These are phyloP conservation scores for Ceratopteris richardii DNA, from an alignment of 75 land plant genomes.

Conservation along the genomic window DNA sequence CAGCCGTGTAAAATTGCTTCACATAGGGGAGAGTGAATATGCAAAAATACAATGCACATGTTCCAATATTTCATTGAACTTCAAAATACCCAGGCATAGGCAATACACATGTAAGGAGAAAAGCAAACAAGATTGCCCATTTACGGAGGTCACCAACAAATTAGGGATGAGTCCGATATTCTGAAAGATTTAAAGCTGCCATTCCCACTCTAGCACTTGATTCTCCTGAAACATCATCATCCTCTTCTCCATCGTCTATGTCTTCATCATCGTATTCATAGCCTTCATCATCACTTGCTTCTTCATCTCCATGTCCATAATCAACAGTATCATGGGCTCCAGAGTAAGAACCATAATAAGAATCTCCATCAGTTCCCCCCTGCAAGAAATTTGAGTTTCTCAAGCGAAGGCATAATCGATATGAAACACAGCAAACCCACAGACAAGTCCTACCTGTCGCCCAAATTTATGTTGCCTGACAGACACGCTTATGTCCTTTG, in stretches of 20 bases:
- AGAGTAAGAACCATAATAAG: slow-evolving; percentile 11
- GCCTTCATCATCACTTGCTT: slow-evolving; percentile 26
- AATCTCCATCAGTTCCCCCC: slow-evolving; percentile 5
- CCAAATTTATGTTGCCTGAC: slow-evolving; percentile 40
- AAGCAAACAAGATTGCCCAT: background rate
- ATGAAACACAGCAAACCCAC: too few relatives aligned
- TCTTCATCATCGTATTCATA: slow-evolving; percentile 31
- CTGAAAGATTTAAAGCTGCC: slow-evolving; percentile 34
- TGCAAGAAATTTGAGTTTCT: background rate
- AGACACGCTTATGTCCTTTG: slow-evolving; percentile 39
- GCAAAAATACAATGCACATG: background rate
- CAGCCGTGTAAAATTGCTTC: too few relatives aligned
- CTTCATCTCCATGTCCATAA: slow-evolving; percentile 8
- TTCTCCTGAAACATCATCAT: slow-evolving; percentile 18
- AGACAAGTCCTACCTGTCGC: slow-evolving; percentile 21
- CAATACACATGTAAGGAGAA: background rate
- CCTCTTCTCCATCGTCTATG: slow-evolving; percentile 21
- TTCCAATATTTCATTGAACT: background rate
- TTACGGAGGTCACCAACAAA: too few relatives aligned
- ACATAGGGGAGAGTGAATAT: too few relatives aligned
- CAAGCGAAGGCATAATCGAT: background rate
- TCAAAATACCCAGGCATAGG: background rate
- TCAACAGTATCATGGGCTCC: slow-evolving; percentile 3
- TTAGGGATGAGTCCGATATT: too few relatives aligned
- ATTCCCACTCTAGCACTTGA: slow-evolving; percentile 20